Percentiles rank a stretch among this genome's conserved stretches.
These are phyloP conservation scores for Boletus barrowsii DNA, from an alignment of 768 basidiomycete species.

Conservation along the genomic window DNA sequence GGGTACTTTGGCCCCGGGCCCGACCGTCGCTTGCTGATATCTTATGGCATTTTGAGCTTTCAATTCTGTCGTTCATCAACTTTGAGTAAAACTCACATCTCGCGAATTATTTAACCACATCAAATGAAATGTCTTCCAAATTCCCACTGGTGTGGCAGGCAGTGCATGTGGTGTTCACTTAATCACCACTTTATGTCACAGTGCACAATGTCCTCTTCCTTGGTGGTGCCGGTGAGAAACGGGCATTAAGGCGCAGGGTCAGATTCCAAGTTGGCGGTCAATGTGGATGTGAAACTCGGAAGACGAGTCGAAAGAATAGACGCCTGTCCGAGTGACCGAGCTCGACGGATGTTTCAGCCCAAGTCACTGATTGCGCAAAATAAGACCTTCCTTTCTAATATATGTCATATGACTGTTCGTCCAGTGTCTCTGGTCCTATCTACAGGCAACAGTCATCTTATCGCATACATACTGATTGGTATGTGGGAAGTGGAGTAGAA, in stretches of 20 bases:
- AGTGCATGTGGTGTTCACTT: neutral
- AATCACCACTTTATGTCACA: slow-evolving; percentile 5
- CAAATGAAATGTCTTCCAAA: slow-evolving; percentile 1
- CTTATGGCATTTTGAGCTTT: neutral
- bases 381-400: too few species aligned
- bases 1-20: neutral
- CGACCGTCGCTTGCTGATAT: neutral
- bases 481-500: neutral
- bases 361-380: too few species aligned
- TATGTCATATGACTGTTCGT: too few species aligned
- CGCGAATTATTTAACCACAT: neutral
- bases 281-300: neutral
- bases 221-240: neutral
- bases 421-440: neutral
- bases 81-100: neutral
- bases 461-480: neutral
- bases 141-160: slow-evolving; percentile 4
- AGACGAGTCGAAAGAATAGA: neutral
- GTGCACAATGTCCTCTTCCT: neutral
- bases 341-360: too few species aligned
- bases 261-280: too few species aligned
- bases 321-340: too few species aligned
- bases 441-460: neutral
- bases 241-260: neutral
- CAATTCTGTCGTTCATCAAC: neutral